Conservation (phyloP, 805 yeast genomes). For the Torulaspora indica region DNA sequence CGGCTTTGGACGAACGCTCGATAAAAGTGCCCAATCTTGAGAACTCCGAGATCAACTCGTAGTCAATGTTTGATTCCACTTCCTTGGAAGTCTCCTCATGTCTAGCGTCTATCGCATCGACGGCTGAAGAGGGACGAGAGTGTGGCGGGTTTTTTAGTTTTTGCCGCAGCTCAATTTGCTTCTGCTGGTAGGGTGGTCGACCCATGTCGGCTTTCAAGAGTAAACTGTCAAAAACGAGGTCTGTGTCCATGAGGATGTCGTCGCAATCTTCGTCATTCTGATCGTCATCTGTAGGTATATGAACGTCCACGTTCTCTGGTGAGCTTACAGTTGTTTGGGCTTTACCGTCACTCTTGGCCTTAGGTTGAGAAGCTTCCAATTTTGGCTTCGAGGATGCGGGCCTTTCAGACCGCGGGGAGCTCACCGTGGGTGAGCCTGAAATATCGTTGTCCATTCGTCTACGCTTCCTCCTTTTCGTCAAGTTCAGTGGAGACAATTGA, state of each 20-base stretch:
- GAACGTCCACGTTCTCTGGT: neutral
- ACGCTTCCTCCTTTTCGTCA: slow-evolving; percentile 10
- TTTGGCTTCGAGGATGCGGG: slow-evolving; percentile 4
- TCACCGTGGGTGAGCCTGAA: neutral
- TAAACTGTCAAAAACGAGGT: slow-evolving; percentile 29
- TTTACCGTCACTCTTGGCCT: no score
- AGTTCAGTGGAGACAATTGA: neutral
- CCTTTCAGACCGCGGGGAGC: slow-evolving; percentile 1
- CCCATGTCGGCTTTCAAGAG: slow-evolving; percentile 23
- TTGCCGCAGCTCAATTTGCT: slow-evolving; percentile 12
- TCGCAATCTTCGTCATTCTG: slow-evolving; percentile 16
- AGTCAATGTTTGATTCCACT: slow-evolving; percentile 17
- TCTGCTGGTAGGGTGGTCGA: slow-evolving; percentile 9
- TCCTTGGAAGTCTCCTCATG: neutral
- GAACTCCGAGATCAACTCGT: slow-evolving; percentile 22
- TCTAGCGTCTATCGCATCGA: neutral
- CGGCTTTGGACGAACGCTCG: slow-evolving; percentile 2
- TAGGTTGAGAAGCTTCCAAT: neutral
- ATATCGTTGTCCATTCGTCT: slow-evolving; percentile 4
- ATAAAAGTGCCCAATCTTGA: slow-evolving; percentile 23
- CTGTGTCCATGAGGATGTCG: slow-evolving; percentile 29
- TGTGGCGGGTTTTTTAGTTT: slow-evolving; percentile 12
- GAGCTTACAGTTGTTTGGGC: neutral
- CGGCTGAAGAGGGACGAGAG: neutral
- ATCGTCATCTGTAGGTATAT: slow-evolving; percentile 6